Evolutionary conservation across 2,329 filamentous ascomycete species (phyloP), one percentile per base, ranked within the genome.

Genomic region (Colletotrichum plurivorum): DNA sequence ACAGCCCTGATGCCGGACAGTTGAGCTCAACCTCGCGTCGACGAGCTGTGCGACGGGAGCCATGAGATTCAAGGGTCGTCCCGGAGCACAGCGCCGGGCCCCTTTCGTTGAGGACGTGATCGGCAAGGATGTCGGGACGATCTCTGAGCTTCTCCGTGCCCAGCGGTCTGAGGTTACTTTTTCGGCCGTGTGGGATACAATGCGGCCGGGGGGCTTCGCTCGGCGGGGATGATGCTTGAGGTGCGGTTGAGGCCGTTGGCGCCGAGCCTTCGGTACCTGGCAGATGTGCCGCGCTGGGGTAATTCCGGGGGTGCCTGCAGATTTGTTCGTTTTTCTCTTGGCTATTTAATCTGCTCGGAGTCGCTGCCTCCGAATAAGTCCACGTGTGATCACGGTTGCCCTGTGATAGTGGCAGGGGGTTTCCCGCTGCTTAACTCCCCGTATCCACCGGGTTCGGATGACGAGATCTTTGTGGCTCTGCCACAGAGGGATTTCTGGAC

Each of bases 161-260:
- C 49, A 61, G 62, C 36, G 31, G 39, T 27, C 45, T 48, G 55
- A 66, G 36, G 25, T 60, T 66, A 67, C 67, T 69, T 56, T 67
- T 43, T 46, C 20, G 45, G 49, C 51, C 49, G 62, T 66, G 51
- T 67, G 56, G 46, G 62, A 60, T 56, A 61, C 55, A 69, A 31
- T 20, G 55, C 15, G 43, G 55, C 67, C 55, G 63, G 51, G 56
- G 31, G 56, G 31, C 62, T 22, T 22, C 49, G 12, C 5, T n/a
- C 55, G 67, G 55, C 67, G 62, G 55, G 67, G 67, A 60, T 69
- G 49, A 66, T 69, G 67, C 67, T 66, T 36, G 67, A 27, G 53
- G 25, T n/a, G 48, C 55, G 55, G 55, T n/a, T 27, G n/a, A 22
- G 7, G 45, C 25, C 62, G 55, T 58, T 66, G 61, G 67, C 62